phyloP scores from a whole-genome alignment of 768 basidiomycete genomes.

The Cystobasidium onofrii region DNA sequence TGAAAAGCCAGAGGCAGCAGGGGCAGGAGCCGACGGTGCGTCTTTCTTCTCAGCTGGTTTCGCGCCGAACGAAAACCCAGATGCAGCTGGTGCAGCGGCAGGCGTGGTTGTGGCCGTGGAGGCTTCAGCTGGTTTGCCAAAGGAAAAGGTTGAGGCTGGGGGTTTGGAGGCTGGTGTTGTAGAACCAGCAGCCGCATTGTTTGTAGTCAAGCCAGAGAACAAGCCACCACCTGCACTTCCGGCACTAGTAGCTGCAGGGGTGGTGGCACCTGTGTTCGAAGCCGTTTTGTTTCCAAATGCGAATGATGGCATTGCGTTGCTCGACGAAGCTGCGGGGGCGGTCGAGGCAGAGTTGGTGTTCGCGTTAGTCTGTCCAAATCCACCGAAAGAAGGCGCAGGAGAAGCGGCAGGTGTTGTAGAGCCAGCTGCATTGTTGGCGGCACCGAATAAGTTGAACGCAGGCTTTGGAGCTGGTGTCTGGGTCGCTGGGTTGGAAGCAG shows the following conservation, averaged over 20 bases:
- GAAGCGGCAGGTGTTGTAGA: constrained; percentile 24
- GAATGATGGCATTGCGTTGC: constrained; percentile 2
- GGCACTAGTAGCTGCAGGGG: neutral
- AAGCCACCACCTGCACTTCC: constrained; percentile 10
- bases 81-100: neutral
- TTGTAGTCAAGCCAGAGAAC: neutral
- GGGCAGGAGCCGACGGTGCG: constrained; percentile 20
- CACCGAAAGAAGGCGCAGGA: constrained; percentile 21
- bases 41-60: neutral
- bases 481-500: neutral
- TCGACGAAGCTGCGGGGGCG: neutral
- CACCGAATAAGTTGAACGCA: constrained; percentile 13
- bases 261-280: neutral
- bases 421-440: constrained; percentile 1
- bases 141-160: constrained; percentile 53
- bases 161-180: constrained; percentile 36
- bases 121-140: constrained; percentile 15
- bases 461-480: constrained; percentile 23
- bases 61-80: constrained; percentile 30
- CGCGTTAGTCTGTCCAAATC: neutral
- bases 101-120: constrained; percentile 4
- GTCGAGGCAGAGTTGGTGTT: neutral
- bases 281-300: neutral
- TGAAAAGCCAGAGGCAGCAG: constrained; percentile 27
- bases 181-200: constrained; percentile 20